Evolutionary conservation across 2,329 filamentous ascomycete species (phyloP).

Genomic region (Ceratocystis alfenasii): DNA sequence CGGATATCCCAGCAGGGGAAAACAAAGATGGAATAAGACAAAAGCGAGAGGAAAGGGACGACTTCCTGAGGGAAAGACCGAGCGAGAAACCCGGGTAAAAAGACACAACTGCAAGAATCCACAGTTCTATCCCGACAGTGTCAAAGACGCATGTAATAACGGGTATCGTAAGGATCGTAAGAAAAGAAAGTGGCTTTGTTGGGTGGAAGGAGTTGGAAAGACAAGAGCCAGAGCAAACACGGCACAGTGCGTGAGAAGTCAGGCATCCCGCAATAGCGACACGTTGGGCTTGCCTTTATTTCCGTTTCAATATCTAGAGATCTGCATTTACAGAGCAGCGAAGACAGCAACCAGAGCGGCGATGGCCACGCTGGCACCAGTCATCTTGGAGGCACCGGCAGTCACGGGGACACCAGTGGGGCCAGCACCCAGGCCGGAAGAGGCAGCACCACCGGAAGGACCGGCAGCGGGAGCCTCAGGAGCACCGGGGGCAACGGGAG

Average conservation of each 20-base stretch:
- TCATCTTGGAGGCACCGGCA: conserved; percentile 20
- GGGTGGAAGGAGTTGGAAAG: background rate
- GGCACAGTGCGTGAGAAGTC: background rate
- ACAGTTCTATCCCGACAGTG: conserved; percentile 8
- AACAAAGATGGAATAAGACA: background rate
- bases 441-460: conserved; percentile 21
- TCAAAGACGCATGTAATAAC: conserved; percentile 19
- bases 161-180: conserved; percentile 23
- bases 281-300: background rate
- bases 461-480: conserved; percentile 15
- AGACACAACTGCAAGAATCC: conserved; percentile 2
- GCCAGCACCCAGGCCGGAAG: conserved; percentile 11
- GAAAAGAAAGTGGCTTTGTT: conserved; percentile 16
- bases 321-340: conserved; percentile 19
- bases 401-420: conserved; percentile 20
- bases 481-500: conserved; percentile 20
- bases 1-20: background rate
- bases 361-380: conserved; percentile 11
- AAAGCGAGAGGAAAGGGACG: conserved; percentile 5
- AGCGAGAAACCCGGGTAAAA: conserved; percentile 1
- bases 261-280: conserved; percentile 1
- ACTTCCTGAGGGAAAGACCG: background rate
- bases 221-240: background rate
- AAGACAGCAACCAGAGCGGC: conserved; percentile 15
- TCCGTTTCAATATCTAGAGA: conserved; percentile 2